These are phyloP conservation scores for Kodamaea lidongshanica DNA, from an alignment of 805 yeast genomes.

Conservation along the genomic window DNA sequence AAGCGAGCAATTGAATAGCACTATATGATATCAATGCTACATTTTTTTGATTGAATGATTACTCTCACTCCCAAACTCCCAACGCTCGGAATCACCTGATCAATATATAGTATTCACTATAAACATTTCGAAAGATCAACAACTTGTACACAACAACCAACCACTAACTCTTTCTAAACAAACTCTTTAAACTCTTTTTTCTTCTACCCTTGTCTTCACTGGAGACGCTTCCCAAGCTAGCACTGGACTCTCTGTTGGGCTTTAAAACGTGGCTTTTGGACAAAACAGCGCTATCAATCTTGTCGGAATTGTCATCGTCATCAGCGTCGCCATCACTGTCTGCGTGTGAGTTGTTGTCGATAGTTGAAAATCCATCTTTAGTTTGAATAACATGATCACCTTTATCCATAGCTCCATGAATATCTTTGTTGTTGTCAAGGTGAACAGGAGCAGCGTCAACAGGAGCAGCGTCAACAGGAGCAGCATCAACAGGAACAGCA, in stretches of 20 bases:
- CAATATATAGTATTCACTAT: too few relatives aligned
- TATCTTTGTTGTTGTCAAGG: constrained; percentile 9
- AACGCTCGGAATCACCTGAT: too few relatives aligned
- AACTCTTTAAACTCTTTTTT: constrained; percentile 11
- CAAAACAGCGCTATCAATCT: constrained; percentile 1
- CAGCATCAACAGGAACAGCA: background rate
- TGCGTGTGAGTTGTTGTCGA: constrained; percentile 33
- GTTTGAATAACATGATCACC: constrained; percentile 15
- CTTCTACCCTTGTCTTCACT: constrained; percentile 5
- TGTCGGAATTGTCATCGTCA: constrained; percentile 1
- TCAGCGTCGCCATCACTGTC: background rate
- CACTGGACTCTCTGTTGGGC: constrained; percentile 1
- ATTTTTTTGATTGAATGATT: too few relatives aligned
- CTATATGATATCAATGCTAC: too few relatives aligned
- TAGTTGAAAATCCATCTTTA: constrained; percentile 29
- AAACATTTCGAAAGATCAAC: too few relatives aligned
- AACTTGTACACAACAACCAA: constrained; percentile 1
- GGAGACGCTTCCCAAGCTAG: constrained; percentile 5
- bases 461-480: background rate
- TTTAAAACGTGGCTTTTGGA: constrained; percentile 3
- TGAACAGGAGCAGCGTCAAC: constrained; percentile 4
- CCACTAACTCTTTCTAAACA: constrained; percentile 12
- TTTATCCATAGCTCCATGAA: constrained; percentile 14
- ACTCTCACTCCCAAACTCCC: too few relatives aligned
- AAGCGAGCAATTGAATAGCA: too few relatives aligned